Conservation (phyloP, 306 rosid species). For the Pterocarpus santalinus region DNA sequence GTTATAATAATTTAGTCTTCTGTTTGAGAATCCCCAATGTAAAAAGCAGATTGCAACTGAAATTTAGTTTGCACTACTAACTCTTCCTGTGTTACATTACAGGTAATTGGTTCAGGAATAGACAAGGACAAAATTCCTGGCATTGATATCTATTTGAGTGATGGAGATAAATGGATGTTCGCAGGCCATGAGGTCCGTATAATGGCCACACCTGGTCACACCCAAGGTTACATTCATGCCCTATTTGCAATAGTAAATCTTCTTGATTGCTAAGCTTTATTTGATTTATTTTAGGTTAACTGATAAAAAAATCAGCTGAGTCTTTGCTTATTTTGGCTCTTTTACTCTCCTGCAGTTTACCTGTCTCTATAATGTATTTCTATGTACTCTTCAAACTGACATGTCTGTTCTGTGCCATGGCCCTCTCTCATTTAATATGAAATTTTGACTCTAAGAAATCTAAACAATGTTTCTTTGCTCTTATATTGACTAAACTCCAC, state of each 20-base stretch:
- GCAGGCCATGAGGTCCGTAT: slow-evolving; percentile 95
- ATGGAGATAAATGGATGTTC: slow-evolving; percentile 99
- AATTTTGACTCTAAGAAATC: slow-evolving; percentile 23
- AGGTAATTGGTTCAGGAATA: slow-evolving; percentile 92
- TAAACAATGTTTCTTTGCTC: not conserved
- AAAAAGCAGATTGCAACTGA: slow-evolving; percentile 26
- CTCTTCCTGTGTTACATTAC: slow-evolving; percentile 33
- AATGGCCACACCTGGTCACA: slow-evolving; percentile 96
- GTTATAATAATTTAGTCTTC: not conserved
- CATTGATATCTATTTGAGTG: slow-evolving; percentile 84
- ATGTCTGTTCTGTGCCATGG: slow-evolving; percentile 10
- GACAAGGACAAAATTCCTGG: slow-evolving; percentile 90
- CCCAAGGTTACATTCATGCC: slow-evolving; percentile 69
- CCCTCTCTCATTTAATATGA: not conserved
- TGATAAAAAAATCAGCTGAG: slow-evolving; percentile 2
- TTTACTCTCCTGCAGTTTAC: slow-evolving; percentile 12
- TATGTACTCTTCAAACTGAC: not conserved
- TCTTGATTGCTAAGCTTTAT: slow-evolving; percentile 7
- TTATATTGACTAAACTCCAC: slow-evolving; percentile 13
- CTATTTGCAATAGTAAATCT: slow-evolving; percentile 34
- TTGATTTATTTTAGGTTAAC: slow-evolving; percentile 2
- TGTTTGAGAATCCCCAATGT: slow-evolving; percentile 10
- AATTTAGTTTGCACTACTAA: slow-evolving; percentile 1
- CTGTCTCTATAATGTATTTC: not conserved
- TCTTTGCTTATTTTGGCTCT: slow-evolving; percentile 10